Evolutionary conservation across 768 basidiomycete species (phyloP).

Genomic region (Phylloporus rhodoxanthus): DNA sequence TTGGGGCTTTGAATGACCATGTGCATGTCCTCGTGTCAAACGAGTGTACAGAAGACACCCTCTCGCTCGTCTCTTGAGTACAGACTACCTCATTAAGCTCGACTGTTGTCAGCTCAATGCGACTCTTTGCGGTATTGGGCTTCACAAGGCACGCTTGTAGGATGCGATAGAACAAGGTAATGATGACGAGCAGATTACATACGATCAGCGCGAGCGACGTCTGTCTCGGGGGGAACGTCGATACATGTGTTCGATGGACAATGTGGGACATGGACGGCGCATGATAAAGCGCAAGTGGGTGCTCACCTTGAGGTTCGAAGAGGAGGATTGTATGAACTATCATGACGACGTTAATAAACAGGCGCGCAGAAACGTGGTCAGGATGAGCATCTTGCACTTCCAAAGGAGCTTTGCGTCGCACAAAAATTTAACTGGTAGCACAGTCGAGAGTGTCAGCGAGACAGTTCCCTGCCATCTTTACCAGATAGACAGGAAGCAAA

Average conservation of each 20-base stretch:
- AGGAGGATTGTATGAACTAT: constrained; percentile 9
- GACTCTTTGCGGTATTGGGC: not conserved
- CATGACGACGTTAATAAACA: constrained; percentile 13
- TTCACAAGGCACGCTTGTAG: not conserved
- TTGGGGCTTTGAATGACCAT: not conserved
- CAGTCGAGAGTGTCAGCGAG: constrained; percentile 8
- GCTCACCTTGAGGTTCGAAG: constrained; percentile 11
- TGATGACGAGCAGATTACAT: constrained; percentile 13
- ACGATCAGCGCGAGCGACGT: constrained; percentile 1
- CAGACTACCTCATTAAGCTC: not conserved
- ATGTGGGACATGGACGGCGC: no score
- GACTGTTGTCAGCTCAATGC: constrained; percentile 8
- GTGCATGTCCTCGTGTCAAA: not conserved
- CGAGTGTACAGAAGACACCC: not conserved
- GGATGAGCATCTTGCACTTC: constrained; percentile 4
- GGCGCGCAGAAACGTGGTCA: constrained; percentile 11
- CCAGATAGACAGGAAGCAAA: not conserved
- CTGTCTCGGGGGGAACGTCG: not conserved
- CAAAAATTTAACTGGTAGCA: constrained; percentile 5
- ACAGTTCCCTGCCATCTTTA: constrained; percentile 2
- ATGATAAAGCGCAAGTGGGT: not conserved
- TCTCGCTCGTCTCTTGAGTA: not conserved
- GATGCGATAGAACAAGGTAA: constrained; percentile 7
- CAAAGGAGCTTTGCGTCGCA: constrained; percentile 2
- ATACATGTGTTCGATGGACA: not conserved